A percentile compares a stretch with the other conserved stretches of the same genome.
phyloP scores from a whole-genome alignment of 1,284 basidiomycete genomes.

The Leccinum huronense region DNA sequence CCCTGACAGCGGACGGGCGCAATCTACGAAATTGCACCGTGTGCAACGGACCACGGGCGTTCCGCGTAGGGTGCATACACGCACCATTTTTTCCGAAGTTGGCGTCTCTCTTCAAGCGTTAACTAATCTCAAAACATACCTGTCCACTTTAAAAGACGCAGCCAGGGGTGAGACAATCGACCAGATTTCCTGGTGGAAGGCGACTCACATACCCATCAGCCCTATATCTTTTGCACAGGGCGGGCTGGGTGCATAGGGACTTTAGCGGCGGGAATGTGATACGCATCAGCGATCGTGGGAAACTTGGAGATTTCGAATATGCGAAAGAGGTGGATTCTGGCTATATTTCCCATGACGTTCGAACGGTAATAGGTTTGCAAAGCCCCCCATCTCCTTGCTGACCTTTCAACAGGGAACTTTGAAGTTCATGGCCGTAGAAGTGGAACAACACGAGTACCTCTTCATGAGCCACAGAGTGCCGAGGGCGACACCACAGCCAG shows the following conservation, averaged over 20 bases:
- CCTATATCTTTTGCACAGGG: slow-evolving; percentile 8
- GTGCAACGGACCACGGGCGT: not conserved
- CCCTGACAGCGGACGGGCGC: too few species aligned
- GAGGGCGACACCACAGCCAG: not conserved
- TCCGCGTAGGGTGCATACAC: not conserved
- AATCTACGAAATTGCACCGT: not conserved
- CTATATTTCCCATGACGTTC: not conserved
- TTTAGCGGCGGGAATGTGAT: slow-evolving; percentile 6
- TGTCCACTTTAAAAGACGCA: not conserved
- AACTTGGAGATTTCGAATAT: slow-evolving; percentile 17
- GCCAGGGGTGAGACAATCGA: not conserved
- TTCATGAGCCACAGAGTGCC: not conserved
- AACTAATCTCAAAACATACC: not conserved
- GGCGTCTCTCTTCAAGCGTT: not conserved
- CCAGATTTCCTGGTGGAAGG: not conserved
- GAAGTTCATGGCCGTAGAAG: slow-evolving; percentile 5
- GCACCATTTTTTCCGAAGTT: not conserved
- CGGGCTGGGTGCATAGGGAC: slow-evolving; percentile 16
- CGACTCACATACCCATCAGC: not conserved
- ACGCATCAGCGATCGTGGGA: not conserved
- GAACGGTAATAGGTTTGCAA: slow-evolving; percentile 6
- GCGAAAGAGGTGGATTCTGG: slow-evolving; percentile 4
- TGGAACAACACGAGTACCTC: not conserved
- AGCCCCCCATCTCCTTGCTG: not conserved
- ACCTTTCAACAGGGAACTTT: not conserved